Conservation (phyloP, 768 basidiomycete species). For the Dioszegia crocea region DNA sequence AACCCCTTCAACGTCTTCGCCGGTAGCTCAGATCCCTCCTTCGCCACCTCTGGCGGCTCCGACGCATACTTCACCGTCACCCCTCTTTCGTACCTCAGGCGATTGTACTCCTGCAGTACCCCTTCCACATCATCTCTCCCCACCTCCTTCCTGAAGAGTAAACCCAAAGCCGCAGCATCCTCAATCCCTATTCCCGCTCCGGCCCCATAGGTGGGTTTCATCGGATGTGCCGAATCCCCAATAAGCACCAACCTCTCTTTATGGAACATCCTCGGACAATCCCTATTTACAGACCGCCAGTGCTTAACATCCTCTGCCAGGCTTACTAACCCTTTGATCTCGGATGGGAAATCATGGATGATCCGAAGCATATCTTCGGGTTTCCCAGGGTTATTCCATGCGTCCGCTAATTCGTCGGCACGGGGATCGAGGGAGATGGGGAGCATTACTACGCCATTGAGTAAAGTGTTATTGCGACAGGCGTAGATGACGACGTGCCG, state of each 20-base stretch:
- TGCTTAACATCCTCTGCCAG: constrained; percentile 11
- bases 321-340: neutral
- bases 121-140: neutral
- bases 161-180: constrained; percentile 17
- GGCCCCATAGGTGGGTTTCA: constrained; percentile 14
- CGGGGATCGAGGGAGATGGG: neutral
- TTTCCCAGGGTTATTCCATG: constrained; percentile 8
- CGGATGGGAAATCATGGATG: constrained; percentile 1
- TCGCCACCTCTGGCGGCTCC: neutral
- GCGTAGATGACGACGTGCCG: constrained; percentile 5
- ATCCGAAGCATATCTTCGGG: neutral
- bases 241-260: constrained; percentile 2
- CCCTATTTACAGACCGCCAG: constrained; percentile 1
- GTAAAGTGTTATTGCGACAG: neutral
- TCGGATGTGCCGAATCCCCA: constrained; percentile 17
- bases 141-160: neutral
- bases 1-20: neutral
- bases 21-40: neutral
- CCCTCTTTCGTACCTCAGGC: neutral
- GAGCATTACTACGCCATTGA: neutral
- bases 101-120: neutral
- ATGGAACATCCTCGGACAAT: constrained; percentile 3
- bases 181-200: constrained; percentile 21
- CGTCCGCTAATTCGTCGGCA: neutral
- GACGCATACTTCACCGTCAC: constrained; percentile 3